Conservation (phyloP, 768 basidiomycete genomes). For the Chalciporus sphaerocephalus region DNA sequence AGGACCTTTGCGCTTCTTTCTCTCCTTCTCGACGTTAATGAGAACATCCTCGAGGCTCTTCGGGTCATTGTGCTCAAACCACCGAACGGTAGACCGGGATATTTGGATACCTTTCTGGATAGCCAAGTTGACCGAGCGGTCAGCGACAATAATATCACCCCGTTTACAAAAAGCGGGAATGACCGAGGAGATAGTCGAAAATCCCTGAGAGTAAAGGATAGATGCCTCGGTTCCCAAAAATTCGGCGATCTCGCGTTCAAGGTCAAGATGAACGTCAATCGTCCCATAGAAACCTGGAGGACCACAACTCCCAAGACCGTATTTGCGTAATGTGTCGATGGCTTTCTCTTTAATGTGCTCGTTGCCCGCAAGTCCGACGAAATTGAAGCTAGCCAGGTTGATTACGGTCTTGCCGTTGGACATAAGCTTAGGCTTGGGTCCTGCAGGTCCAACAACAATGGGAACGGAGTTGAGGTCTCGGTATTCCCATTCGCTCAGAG, state of each 20-base stretch:
- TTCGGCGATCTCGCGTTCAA: conserved; percentile 85
- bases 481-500: conserved; percentile 55
- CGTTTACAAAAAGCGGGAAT: conserved; percentile 98
- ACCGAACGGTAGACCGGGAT: conserved; percentile 84
- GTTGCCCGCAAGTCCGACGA: conserved; percentile 83
- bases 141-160: conserved; percentile 96
- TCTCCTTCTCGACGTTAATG: conserved; percentile 78
- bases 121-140: conserved; percentile 92
- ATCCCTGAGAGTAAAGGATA: conserved; percentile 93
- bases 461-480: conserved; percentile 73
- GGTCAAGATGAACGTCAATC: conserved; percentile 84
- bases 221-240: conserved; percentile 86
- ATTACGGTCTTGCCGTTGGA: conserved; percentile 66
- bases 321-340: conserved; percentile 77
- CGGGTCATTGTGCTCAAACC: conserved; percentile 96
- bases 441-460: conserved; percentile 72
- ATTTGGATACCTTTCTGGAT: conserved; percentile 96
- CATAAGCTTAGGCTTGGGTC: conserved; percentile 78
- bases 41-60: conserved; percentile 87
- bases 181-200: conserved; percentile 87
- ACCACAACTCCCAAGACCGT: conserved; percentile 92
- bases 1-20: conserved; percentile 74
- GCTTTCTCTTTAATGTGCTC: conserved; percentile 84
- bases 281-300: conserved; percentile 98
- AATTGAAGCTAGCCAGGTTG: conserved; percentile 90